A percentile compares a stretch with the other conserved stretches of the same genome.
phyloP scores from a whole-genome alignment of 169 alveolate genomes.

The Eimeria brunetti region DNA sequence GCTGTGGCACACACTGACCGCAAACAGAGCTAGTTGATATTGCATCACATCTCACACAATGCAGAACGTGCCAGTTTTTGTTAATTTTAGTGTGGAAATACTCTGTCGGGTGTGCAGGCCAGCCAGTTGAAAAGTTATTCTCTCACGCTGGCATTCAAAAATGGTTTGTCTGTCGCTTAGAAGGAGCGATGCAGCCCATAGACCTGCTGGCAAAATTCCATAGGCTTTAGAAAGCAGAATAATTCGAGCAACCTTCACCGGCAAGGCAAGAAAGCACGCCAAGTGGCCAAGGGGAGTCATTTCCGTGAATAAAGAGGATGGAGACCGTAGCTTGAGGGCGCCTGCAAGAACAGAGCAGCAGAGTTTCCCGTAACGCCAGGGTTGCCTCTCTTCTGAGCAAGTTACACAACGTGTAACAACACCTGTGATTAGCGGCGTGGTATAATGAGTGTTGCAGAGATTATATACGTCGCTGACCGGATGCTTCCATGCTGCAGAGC shows the following conservation, averaged over 20 bases:
- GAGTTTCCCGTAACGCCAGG: neutral
- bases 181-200: constrained; percentile 62
- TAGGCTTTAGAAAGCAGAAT: constrained; percentile 15
- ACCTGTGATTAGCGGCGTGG: neutral
- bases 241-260: constrained; percentile 40
- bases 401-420: neutral
- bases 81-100: neutral
- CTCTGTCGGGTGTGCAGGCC: neutral
- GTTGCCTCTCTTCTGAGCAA: neutral
- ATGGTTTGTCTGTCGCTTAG: constrained; percentile 46
- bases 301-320: constrained; percentile 9
- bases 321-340: constrained; percentile 53
- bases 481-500: constrained; percentile 63
- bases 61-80: neutral
- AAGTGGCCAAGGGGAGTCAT: constrained; percentile 59
- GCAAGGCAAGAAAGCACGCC: constrained; percentile 43
- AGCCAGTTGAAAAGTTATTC: neutral
- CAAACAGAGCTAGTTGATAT: neutral
- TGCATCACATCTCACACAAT: neutral
- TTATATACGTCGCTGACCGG: neutral
- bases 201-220: constrained; percentile 49
- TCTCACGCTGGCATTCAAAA: constrained; percentile 67
- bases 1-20: constrained; percentile 34
- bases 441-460: neutral
- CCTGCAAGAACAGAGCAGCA: constrained; percentile 13